A percentile compares a stretch with the other conserved stretches of the same genome.
Evolutionary conservation across 1,284 basidiomycete genomes (phyloP).

Genomic region (Cryptococcus depauperatus): DNA sequence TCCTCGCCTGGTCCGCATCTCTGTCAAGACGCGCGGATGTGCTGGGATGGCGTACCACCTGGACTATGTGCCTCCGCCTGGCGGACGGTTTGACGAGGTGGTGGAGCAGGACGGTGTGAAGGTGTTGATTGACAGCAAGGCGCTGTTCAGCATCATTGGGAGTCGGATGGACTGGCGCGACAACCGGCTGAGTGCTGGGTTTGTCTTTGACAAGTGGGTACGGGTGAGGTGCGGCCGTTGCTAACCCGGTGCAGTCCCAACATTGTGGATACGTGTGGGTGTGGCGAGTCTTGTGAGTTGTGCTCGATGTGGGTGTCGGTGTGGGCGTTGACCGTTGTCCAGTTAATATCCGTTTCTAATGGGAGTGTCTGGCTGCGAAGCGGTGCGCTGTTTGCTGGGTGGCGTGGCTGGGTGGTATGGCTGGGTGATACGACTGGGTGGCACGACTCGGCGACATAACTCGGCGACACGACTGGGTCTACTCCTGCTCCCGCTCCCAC

Average conservation of each 20-base stretch:
- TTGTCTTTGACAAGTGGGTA: constrained; percentile 43
- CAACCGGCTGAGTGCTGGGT: constrained; percentile 60
- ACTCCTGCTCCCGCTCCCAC: too few species aligned
- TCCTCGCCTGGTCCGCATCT: constrained; percentile 90
- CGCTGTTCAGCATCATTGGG: constrained; percentile 95
- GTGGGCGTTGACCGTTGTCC: not conserved
- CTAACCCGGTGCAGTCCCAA: constrained; percentile 25
- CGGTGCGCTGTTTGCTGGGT: too few species aligned
- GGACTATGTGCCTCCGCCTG: constrained; percentile 87
- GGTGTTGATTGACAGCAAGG: constrained; percentile 94
- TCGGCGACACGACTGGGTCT: too few species aligned
- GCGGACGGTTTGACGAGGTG: constrained; percentile 87
- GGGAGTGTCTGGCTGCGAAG: too few species aligned
- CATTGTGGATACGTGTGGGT: constrained; percentile 43
- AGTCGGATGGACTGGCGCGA: constrained; percentile 99
- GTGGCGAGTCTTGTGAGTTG: constrained; percentile 40
- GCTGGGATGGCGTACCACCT: constrained; percentile 96
- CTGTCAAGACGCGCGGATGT: constrained; percentile 97
- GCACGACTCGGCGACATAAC: too few species aligned
- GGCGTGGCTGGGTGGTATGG: too few species aligned
- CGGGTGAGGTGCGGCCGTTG: not conserved
- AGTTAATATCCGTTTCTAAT: constrained; percentile 13
- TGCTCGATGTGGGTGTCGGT: not conserved
- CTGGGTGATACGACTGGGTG: too few species aligned
- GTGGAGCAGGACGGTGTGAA: constrained; percentile 89